phyloP scores from a whole-genome alignment of 306 rosid genomes.

The Quercus suber region DNA sequence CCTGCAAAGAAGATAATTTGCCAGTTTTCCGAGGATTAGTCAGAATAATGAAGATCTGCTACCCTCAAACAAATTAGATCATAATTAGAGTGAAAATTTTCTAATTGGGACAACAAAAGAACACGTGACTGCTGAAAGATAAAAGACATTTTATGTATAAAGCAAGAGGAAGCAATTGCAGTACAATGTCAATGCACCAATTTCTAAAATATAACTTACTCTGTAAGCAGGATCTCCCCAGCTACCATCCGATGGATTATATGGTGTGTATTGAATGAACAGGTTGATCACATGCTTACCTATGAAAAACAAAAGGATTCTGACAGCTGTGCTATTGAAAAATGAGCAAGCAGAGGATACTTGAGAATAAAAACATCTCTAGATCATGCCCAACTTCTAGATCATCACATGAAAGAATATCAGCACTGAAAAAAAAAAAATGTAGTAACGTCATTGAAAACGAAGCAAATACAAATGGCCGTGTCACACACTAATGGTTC shows the following conservation, averaged over 20 bases:
- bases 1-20: constrained; percentile 38
- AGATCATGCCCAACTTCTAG: too few species aligned
- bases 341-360: too few species aligned
- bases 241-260: constrained; percentile 72
- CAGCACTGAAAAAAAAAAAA: too few species aligned
- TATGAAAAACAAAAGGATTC: constrained; percentile 23
- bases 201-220: constrained; percentile 40
- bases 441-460: too few species aligned
- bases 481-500: too few species aligned
- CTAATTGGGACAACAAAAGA: background rate
- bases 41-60: constrained; percentile 1
- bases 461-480: too few species aligned
- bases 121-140: too few species aligned
- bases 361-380: too few species aligned
- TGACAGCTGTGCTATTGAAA: background rate
- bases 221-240: constrained; percentile 79
- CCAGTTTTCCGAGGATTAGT: constrained; percentile 1
- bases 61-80: constrained; percentile 9
- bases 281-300: constrained; percentile 94
- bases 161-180: constrained; percentile 7
- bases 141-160: background rate
- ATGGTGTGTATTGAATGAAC: constrained; percentile 88
- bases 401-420: too few species aligned
- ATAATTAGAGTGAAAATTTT: background rate
- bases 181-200: background rate